A percentile compares a stretch with the other conserved stretches of the same genome.
phyloP scores from a whole-genome alignment of 139 green algal species.

The Closterium sp. region DNA sequence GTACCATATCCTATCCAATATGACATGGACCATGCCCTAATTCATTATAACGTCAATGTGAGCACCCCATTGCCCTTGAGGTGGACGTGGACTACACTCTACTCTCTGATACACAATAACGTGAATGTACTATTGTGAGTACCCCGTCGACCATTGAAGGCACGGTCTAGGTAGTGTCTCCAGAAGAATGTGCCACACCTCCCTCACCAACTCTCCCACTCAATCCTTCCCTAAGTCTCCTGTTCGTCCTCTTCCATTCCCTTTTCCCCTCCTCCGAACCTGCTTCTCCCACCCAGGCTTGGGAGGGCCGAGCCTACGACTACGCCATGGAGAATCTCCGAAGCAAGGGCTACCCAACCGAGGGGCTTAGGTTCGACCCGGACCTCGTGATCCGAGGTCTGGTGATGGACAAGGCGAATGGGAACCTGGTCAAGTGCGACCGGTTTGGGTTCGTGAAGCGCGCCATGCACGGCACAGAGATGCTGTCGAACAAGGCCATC shows the following conservation, averaged over 20 bases:
- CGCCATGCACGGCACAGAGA: slow-evolving; percentile 89
- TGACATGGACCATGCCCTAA: slow-evolving; percentile 87
- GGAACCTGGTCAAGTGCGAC: slow-evolving; percentile 76
- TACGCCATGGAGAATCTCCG: slow-evolving; percentile 75
- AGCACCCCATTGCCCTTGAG: slow-evolving; percentile 69
- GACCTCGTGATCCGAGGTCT: slow-evolving; percentile 68
- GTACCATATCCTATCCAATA: slow-evolving; percentile 50
- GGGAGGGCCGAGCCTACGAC: slow-evolving; percentile 86
- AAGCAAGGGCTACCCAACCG: slow-evolving; percentile 67
- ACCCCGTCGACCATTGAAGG: too few relatives aligned
- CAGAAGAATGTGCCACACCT: too few relatives aligned
- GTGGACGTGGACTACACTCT: slow-evolving; percentile 88
- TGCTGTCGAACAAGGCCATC: slow-evolving; percentile 67
- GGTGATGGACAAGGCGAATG: slow-evolving; percentile 75
- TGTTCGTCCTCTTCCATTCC: too few relatives aligned
- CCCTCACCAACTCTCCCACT: too few relatives aligned
- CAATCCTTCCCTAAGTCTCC: too few relatives aligned
- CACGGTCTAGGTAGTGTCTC: too few relatives aligned
- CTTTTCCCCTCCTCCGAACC: background rate
- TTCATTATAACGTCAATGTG: slow-evolving; percentile 89
- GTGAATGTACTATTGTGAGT: too few relatives aligned
- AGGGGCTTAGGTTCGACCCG: slow-evolving; percentile 80
- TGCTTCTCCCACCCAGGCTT: slow-evolving; percentile 55
- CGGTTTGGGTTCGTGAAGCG: slow-evolving; percentile 81
- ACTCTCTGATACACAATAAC: slow-evolving; percentile 91